Percentiles rank a stretch among this genome's conserved stretches.
These are phyloP conservation scores for Metarhizium humberi DNA, from an alignment of 2,329 filamentous ascomycete species.

Conservation along the genomic window DNA sequence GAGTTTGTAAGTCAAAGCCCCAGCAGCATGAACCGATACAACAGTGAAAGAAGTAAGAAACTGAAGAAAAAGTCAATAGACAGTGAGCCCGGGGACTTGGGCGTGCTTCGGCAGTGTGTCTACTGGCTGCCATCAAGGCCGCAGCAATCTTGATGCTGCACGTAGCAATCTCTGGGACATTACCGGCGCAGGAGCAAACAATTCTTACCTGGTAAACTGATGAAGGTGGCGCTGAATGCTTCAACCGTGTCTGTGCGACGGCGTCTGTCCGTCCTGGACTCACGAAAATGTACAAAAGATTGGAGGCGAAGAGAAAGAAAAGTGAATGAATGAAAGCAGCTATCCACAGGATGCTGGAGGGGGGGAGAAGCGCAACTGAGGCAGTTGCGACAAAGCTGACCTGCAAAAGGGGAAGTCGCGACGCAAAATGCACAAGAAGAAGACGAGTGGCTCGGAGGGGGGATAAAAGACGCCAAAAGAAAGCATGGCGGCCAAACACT, in stretches of 20 bases:
- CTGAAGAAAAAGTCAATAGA: not conserved
- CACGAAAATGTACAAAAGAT: not conserved
- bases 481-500: not conserved
- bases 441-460: not conserved
- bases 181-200: not conserved
- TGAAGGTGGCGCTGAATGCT: not conserved
- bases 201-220: conserved; percentile 2
- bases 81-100: not conserved
- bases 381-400: not conserved
- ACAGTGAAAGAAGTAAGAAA: not conserved
- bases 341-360: conserved; percentile 5
- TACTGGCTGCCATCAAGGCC: not conserved
- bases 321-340: not conserved
- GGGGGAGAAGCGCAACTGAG: conserved; percentile 1
- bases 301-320: not conserved
- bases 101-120: not conserved
- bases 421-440: conserved; percentile 3
- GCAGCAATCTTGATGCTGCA: not conserved
- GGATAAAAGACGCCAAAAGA: not conserved
- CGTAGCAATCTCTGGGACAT: not conserved
- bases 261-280: not conserved
- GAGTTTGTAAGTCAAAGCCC: not conserved
- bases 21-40: no score
- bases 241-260: not conserved
- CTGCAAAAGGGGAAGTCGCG: conserved; percentile 6